Base-by-base conservation (phyloP, 306 rosid species). In the Benincasa hispida region DNA sequence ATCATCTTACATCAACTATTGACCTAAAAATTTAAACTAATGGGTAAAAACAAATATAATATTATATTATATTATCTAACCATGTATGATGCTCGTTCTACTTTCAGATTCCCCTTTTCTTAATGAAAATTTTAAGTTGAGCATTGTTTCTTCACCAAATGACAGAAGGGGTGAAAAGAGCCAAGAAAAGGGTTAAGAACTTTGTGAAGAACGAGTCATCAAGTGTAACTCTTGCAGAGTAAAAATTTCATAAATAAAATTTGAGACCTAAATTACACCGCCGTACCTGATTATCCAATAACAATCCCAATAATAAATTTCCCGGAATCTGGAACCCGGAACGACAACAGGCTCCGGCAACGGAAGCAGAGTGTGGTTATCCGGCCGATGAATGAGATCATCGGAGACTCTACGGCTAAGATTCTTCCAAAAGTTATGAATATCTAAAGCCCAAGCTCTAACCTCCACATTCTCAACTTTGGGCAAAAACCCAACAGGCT, bases 281-380 rank as follows among this genome's bases (percentile, higher is more conserved):
- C 0, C 5, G 48, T 68, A 90, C 99, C 97, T 87, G 47, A 92
- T 90, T 0, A 89, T 87, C 99, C 99, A 94, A 69, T 92, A 94
- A 15, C 97, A 90, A 85, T 94, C 96, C 99, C 99, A 94, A 39
- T 94, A 94, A 78, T 94, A 94, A 65, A 89, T 86, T 87, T 94
- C 99, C 18, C 88, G 87, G 72, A 94, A 94, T 25, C 96, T 79
- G 0, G 97, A 90, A 5, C 99, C 99, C 0, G 96, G 97, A 88
- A 94, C 79, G 3, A 92, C 67, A 30, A 68, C 48, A 7, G 82
- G 77, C 74, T 22, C 39, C 0, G 88, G 86, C 53, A 94, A 85
- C 70, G 99, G 96, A 67, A 92, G 90, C 75, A 92, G 77, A 24
- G 99, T 92, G 79, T 89, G 91, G 7, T 79, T 18, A 28, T 84